Evolutionary conservation across 2,329 filamentous ascomycete genomes (phyloP).

Genomic region (Aspergillus carbonarius): DNA sequence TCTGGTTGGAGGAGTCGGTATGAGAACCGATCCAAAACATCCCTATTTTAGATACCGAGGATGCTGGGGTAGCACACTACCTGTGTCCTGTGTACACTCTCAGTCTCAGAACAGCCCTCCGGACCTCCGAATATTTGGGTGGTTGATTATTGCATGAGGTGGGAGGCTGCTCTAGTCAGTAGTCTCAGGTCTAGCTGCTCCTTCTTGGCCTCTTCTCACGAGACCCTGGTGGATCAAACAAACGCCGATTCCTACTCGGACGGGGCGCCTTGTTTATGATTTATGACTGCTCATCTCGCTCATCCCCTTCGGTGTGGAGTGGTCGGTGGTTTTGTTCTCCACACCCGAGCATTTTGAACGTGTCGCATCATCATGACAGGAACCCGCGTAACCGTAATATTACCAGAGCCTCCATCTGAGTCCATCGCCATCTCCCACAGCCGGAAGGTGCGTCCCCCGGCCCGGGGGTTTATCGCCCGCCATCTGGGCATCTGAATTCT

Average conservation of each 20-base stretch:
- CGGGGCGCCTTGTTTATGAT: conserved; percentile 13
- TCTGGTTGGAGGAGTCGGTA: neutral
- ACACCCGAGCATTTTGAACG: conserved; percentile 10
- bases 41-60: neutral
- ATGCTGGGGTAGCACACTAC: neutral
- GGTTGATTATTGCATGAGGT: neutral
- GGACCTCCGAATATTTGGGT: neutral
- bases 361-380: conserved; percentile 16
- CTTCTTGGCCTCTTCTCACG: conserved; percentile 9
- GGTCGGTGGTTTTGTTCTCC: conserved; percentile 13
- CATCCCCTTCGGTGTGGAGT: conserved; percentile 10
- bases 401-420: conserved; percentile 3
- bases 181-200: neutral
- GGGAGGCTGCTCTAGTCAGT: neutral
- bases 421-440: too few relatives aligned
- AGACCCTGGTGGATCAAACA: conserved; percentile 17
- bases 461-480: too few relatives aligned
- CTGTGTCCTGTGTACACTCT: neutral
- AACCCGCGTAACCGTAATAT: neutral
- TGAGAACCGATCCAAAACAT: neutral
- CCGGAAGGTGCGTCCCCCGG: too few relatives aligned
- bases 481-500: too few relatives aligned
- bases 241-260: conserved; percentile 14
- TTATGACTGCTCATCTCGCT: conserved; percentile 18
- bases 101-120: neutral